These are phyloP conservation scores for Apiospora malaysiana DNA, from an alignment of 2,329 filamentous ascomycete genomes.

Conservation along the genomic window DNA sequence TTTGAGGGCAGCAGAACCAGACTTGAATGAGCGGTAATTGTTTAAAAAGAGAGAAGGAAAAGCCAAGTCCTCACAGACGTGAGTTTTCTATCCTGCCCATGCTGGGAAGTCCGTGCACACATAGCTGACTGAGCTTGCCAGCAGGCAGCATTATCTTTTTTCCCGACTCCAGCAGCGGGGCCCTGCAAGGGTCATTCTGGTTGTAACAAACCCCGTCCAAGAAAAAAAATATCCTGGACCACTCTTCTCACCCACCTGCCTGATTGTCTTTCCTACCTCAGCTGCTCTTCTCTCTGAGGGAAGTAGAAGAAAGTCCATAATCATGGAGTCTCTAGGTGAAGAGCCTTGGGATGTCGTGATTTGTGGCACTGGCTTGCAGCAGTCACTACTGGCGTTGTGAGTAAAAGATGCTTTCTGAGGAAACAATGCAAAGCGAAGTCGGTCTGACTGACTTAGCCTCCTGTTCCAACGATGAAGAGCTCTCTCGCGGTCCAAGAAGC, in stretches of 20 bases:
- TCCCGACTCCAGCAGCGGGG: background rate
- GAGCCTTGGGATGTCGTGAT: conserved; percentile 82
- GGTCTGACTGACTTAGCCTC: conserved; percentile 74
- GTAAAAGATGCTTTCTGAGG: conserved; percentile 33
- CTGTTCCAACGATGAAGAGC: conserved; percentile 66
- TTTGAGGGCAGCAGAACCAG: conserved; percentile 33
- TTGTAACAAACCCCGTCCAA: conserved; percentile 45
- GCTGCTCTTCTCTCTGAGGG: background rate
- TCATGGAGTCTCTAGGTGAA: conserved; percentile 77
- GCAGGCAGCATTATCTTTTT: conserved; percentile 14
- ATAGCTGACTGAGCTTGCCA: conserved; percentile 1
- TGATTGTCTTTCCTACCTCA: conserved; percentile 24
- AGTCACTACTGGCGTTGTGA: conserved; percentile 82
- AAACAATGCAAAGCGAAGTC: conserved; percentile 40
- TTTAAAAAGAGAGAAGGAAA: conserved; percentile 29
- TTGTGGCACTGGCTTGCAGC: conserved; percentile 77
- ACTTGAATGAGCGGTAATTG: conserved; percentile 36
- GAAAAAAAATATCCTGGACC: conserved; percentile 36
- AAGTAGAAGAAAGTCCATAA: background rate
- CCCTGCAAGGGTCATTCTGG: background rate
- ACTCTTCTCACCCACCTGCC: conserved; percentile 26
- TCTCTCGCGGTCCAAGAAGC: conserved; percentile 89
- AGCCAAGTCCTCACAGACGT: background rate
- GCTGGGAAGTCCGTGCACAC: background rate
- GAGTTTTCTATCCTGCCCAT: conserved; percentile 1